Evolutionary conservation across 2,329 filamentous ascomycete species (phyloP).

Genomic region (Tympanopsis confertula): DNA sequence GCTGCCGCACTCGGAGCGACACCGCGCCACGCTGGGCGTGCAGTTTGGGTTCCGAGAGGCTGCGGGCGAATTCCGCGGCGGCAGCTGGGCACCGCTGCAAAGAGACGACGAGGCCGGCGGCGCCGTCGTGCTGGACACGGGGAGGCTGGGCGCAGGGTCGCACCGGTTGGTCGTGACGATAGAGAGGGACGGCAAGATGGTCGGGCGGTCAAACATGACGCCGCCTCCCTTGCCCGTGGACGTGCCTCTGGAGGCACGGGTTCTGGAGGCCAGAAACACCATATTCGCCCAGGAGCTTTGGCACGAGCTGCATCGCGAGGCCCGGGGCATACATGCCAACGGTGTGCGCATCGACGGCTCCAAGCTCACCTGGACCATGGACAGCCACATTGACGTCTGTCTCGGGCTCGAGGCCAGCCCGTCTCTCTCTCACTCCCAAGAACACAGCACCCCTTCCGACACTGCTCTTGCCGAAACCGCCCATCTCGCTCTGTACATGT

Average conservation of each 20-base stretch:
- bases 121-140: constrained; percentile 60
- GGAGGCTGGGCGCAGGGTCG: constrained; percentile 34
- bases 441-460: constrained; percentile 20
- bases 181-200: constrained; percentile 39
- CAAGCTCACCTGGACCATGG: constrained; percentile 41
- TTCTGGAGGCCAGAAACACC: constrained; percentile 66
- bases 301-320: constrained; percentile 77
- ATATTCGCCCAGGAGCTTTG: constrained; percentile 79
- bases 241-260: constrained; percentile 51
- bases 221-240: constrained; percentile 43
- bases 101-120: constrained; percentile 68
- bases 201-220: constrained; percentile 38
- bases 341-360: constrained; percentile 54
- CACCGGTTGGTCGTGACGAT: constrained; percentile 59
- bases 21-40: constrained; percentile 72
- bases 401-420: constrained; percentile 44
- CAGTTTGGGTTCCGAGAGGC: constrained; percentile 80
- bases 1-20: constrained; percentile 53
- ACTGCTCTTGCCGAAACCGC: constrained; percentile 51
- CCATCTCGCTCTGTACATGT: constrained; percentile 57
- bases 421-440: constrained; percentile 13
- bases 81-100: constrained; percentile 58
- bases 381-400: constrained; percentile 42
- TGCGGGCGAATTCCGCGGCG: constrained; percentile 14
- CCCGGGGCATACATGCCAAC: constrained; percentile 59